Base-by-base conservation (phyloP, 2,329 filamentous ascomycete species). In the Alternaria brassicae region DNA sequence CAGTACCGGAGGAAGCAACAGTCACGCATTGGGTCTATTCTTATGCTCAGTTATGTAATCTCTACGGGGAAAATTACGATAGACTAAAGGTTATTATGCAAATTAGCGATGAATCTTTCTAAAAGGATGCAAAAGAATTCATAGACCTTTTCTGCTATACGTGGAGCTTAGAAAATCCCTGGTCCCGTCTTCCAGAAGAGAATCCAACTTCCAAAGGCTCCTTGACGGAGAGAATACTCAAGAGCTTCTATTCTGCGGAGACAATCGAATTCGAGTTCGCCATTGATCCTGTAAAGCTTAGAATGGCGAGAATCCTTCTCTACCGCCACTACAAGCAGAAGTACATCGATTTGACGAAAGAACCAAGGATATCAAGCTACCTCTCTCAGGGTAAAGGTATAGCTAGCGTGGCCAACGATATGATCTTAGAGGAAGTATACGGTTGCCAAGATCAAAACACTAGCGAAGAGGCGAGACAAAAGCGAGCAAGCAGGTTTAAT, bases 381-480 rank as follows among this genome's bases (percentile, higher is more conserved):
- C 39, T 44, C 44, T 53, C 40, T 23, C 7, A n/a, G 36, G 15
- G 51, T n/a, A 10, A 53, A 30, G 23, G 39, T 45, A 23, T 21
- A 45, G 40, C 51, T 7, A 53, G 19, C 30, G 12, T 53, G 45
- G 30, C 40, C 37, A 53, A n/a, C n/a, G 40, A 53, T 42, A 52
- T 28, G 42, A 42, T 52, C 15, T 34, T 52, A 13, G 12, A 52
- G 7, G 17, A 27, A 37, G 37, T 53, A 36, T 53, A 44, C 30
- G 32, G 39, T 47, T 50, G 44, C 36, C 37, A 21, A 53, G 27
- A 30, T 49, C 49, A 34, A 40, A 25, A 28, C 28, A 55, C 42
- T 8, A 55, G 40, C 15, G 23, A 37, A 55, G 94, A 69, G 19
- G 88, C 93, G 40, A n/a, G 48, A 40, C 13, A 51, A 47, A 39